Percentiles rank a stretch among this genome's conserved stretches.
These are phyloP conservation scores for Ceraceosorus guamensis DNA, from an alignment of 1,284 basidiomycete species.

Conservation along the genomic window DNA sequence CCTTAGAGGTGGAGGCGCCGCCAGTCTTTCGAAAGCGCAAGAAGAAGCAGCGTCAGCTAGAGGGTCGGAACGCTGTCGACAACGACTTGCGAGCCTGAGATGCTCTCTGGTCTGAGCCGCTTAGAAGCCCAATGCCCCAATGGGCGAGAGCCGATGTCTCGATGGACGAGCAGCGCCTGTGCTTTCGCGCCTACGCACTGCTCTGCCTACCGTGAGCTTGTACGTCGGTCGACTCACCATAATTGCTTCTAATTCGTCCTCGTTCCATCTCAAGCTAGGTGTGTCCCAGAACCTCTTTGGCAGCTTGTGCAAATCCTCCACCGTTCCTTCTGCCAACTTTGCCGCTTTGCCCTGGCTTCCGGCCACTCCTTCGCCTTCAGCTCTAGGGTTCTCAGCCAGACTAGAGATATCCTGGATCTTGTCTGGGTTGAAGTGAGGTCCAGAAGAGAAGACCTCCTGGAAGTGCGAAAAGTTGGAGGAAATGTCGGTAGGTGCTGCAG, in stretches of 20 bases:
- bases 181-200: too few relatives aligned
- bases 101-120: too few relatives aligned
- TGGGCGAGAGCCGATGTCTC: too few relatives aligned
- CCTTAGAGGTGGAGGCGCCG: too few relatives aligned
- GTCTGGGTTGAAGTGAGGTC: conserved; percentile 44
- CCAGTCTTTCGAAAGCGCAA: too few relatives aligned
- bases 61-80: too few relatives aligned
- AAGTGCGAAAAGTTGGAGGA: conserved; percentile 34
- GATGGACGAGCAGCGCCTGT: too few relatives aligned
- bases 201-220: too few relatives aligned
- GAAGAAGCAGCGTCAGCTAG: too few relatives aligned
- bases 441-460: conserved; percentile 31
- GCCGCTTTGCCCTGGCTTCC: conserved; percentile 10
- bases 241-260: conserved; percentile 43
- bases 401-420: conserved; percentile 21
- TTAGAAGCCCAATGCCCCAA: too few relatives aligned
- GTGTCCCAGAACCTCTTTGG: conserved; percentile 44
- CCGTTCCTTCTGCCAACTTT: conserved; percentile 3
- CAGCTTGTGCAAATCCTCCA: conserved; percentile 21
- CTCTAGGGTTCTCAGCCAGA: conserved; percentile 12
- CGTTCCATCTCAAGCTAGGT: conserved; percentile 21
- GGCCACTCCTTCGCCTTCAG: conserved; percentile 16
- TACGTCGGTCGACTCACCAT: conserved; percentile 25
- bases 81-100: too few relatives aligned
- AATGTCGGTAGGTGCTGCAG: conserved; percentile 37